Percentiles rank a stretch among this genome's conserved stretches.
These are phyloP conservation scores for Fraxinus sp. DNA, from an alignment of 305 asterid species.

Conservation along the genomic window DNA sequence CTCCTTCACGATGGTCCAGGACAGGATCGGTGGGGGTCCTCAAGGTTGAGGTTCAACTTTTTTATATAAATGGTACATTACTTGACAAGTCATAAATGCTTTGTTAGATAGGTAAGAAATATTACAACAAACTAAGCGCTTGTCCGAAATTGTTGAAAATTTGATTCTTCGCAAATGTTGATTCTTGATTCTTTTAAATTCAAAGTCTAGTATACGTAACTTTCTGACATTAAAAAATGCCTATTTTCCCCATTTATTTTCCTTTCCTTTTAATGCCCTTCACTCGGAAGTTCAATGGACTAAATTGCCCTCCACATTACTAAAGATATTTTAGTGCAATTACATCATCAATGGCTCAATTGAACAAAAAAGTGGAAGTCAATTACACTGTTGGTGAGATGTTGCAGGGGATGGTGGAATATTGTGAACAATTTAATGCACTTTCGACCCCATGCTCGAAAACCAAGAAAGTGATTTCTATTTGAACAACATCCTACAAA, in stretches of 20 bases:
- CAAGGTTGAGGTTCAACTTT: too few relatives aligned
- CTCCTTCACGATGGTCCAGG: too few relatives aligned
- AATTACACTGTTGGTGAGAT: background rate
- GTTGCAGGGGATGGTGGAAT: background rate
- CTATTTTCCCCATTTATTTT: background rate
- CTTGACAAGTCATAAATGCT: background rate
- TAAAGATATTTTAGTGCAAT: background rate
- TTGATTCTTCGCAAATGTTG: background rate
- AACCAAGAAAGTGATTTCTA: background rate
- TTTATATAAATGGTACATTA: too few relatives aligned
- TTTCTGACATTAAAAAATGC: background rate
- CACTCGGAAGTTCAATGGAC: background rate
- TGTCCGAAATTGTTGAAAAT: background rate
- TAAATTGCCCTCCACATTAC: background rate
- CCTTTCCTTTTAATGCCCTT: background rate
- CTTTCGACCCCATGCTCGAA: background rate
- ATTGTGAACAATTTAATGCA: background rate
- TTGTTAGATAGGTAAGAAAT: too few relatives aligned
- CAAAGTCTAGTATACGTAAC: background rate
- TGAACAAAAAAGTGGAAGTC: background rate
- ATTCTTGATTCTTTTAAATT: background rate
- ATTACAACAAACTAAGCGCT: background rate
- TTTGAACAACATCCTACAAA: background rate
- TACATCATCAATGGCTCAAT: background rate
- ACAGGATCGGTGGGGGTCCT: too few relatives aligned